Evolutionary conservation across 2,329 filamentous ascomycete species (phyloP), one percentile per base, ranked within the genome.

Genomic region (Myriosclerotinia scirpicola): DNA sequence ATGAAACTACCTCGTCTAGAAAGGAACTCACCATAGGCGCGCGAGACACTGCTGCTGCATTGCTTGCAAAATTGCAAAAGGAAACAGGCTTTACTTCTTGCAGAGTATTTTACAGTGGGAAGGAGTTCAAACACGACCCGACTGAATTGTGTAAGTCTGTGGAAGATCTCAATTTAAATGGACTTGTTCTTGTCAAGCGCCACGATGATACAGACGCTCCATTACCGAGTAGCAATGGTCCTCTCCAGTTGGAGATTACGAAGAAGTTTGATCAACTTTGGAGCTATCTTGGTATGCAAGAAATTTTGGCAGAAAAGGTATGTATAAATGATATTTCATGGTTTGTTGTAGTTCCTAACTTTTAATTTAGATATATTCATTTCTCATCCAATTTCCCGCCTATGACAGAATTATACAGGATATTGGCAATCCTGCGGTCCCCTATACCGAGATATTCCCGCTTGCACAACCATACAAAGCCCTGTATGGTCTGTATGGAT

Each of bases 181-280:
- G 88, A 2, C 78, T 92, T 26, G 82, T 93, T 34, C 80, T 92
- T 26, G 82, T 93, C 54, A 89, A 86, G 71, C 82, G 83, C 20
- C 84, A 87, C 54, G 81, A 83, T 26, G 81, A 83, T 17, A 74
- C 78, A 0, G 76, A 79, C 11, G 77, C 80, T 66, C 75, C 82
- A 36, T 78, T 83, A 63, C 81, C 80, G 69, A 82, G 78, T 62
- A 86, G 80, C 60, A 84, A 80, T 56, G 87, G 80, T 69, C 84
- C 80, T 46, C 83, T 98, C 3, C 92, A 98, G 75, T 83, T 86
- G 15, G 91, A 94, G 72, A 88, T 98, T 30, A 80, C 95, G 71
- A 84, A 87, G 67, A 91, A 96, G 76, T 96, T 97, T 73, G 85
- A 91, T 64, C 88, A 94, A 68, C 79, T 99, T 34, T 97, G 95